Evolutionary conservation across 225 moss, liverwort and hornwort genomes (phyloP).

Genomic region (Anthoceros angustus): DNA sequence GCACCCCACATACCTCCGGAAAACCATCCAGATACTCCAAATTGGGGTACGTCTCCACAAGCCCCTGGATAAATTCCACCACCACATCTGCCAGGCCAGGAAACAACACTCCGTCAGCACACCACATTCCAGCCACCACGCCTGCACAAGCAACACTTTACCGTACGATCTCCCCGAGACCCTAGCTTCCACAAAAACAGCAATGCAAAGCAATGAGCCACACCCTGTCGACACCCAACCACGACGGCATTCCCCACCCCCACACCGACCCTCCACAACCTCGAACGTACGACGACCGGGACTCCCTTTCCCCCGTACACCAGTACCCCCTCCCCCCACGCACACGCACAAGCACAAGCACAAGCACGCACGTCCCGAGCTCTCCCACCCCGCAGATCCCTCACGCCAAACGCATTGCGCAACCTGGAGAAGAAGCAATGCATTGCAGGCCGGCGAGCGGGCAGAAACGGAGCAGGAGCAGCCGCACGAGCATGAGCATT

Average conservation of each 20-base stretch:
- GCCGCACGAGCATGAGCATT: background rate
- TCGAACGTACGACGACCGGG: background rate
- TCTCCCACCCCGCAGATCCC: too few relatives aligned
- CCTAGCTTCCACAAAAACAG: too few relatives aligned
- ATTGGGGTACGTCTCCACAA: constrained; percentile 86
- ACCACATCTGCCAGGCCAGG: constrained; percentile 48
- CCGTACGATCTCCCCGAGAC: background rate
- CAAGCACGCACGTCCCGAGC: too few relatives aligned
- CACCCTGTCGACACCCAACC: background rate
- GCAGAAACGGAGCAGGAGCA: background rate
- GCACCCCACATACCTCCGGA: constrained; percentile 45
- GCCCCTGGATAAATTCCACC: constrained; percentile 82
- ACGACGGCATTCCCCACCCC: background rate
- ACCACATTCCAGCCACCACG: background rate
- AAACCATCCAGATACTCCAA: constrained; percentile 88
- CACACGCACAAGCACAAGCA: too few relatives aligned
- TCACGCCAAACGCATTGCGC: background rate
- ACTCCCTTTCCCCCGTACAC: too few relatives aligned
- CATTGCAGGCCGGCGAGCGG: background rate
- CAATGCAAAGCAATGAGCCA: background rate
- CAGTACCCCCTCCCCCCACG: too few relatives aligned
- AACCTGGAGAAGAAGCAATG: background rate
- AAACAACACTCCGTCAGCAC: background rate
- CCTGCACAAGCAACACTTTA: background rate
- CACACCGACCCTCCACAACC: background rate